Base-by-base conservation (phyloP, 1,284 basidiomycete species). In the Cystobasidium slooffiae region DNA sequence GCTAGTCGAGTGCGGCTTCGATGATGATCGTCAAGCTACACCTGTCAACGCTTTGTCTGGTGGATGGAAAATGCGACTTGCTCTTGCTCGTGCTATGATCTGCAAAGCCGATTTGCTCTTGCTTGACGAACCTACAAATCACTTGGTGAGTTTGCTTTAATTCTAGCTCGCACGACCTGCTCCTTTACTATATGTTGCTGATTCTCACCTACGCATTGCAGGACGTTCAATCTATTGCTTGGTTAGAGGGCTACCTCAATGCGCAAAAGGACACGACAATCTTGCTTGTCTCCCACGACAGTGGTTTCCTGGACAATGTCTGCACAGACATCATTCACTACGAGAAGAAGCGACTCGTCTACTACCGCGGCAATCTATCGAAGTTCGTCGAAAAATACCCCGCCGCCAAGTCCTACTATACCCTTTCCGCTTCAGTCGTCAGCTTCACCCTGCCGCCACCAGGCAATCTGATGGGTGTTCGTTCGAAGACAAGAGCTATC, bases 301-400 rank as follows among this genome's bases (percentile, higher is more conserved):
- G 94, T 79, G 91, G 93, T 81, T 99, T 99, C 87, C 86, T 99
- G 79, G 96, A 99, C 86, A 91, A 93, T 83, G 89, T 98, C 75
- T 97, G 95, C 78, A 95, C 96, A 77, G 96, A 99, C 84, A 95
- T 99, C 81, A 93, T 98, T 78, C 96, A 98, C 85, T 99, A 98
- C 85, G 94, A 98, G 85, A 85, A 86, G 79, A 98, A 98, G 86
- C 81, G 92, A 90, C 88, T 99, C 78, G 93, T 90, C 67, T 97
- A 96, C 85, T 98, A 98, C 84, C 90, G 88, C 68, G 96, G 96
- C 76, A 97, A 97, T 84, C 87, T 99, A 49, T 93, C 63, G 8
- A 65, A 64, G 53, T 99, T 99, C 82, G 96, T 98, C 75, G 89
- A 88, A 81, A 88, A 88, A 79, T 93, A 96, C 78, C 96, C 96